A percentile compares a stretch with the other conserved stretches of the same genome.
Conservation (phyloP, 2,329 filamentous ascomycete genomes). For the Beauveria bassiana region DNA sequence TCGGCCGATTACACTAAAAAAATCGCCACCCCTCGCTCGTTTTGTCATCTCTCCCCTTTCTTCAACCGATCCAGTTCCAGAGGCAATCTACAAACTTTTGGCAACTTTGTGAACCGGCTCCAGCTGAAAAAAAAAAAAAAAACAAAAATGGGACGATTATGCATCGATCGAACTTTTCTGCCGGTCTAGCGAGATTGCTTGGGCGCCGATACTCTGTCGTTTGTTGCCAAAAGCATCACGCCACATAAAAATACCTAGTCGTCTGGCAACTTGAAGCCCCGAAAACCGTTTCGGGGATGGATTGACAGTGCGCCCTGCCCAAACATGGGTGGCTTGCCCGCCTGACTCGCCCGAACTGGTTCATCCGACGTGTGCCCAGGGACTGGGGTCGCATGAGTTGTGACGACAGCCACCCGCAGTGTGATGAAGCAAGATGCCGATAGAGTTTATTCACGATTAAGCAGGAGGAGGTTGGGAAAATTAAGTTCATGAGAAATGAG, state of each 20-base stretch:
- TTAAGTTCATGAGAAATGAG: neutral
- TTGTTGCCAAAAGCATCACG: neutral
- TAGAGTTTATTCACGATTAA: neutral
- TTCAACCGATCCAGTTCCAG: neutral
- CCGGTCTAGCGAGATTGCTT: neutral
- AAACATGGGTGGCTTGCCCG: neutral
- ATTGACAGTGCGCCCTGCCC: neutral
- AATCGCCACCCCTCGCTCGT: neutral
- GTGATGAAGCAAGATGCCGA: neutral
- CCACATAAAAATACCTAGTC: neutral
- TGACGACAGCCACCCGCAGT: neutral
- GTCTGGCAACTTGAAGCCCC: neutral
- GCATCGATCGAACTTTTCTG: neutral
- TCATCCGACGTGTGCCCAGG: constrained; percentile 1
- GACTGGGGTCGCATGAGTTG: neutral
- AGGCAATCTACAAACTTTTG: neutral
- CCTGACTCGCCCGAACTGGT: constrained; percentile 4
- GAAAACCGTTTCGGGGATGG: neutral
- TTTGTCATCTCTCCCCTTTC: neutral
- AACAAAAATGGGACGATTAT: too few species aligned
- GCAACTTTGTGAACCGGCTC: neutral
- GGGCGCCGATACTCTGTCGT: neutral
- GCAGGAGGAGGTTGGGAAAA: neutral
- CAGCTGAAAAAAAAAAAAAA: neutral
- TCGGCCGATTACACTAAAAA: neutral